phyloP scores from a whole-genome alignment of 768 basidiomycete species.

The Podaxis mareebaensis region DNA sequence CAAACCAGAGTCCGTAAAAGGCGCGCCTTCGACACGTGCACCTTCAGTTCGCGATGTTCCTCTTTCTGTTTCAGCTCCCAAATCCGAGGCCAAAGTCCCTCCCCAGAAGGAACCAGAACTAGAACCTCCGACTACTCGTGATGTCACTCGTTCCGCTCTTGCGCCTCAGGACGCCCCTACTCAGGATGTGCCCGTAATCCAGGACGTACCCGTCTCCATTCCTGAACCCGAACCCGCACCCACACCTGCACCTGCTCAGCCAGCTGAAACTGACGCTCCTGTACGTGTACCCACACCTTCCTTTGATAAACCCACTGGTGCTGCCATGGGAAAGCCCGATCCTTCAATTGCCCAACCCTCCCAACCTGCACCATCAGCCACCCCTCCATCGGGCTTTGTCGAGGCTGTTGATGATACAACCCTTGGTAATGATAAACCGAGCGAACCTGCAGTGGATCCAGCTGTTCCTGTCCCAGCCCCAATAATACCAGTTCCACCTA shows the following conservation, averaged over 20 bases:
- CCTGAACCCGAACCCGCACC: neutral
- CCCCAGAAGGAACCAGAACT: neutral
- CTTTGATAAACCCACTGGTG: neutral
- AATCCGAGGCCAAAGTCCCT: neutral
- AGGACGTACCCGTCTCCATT: neutral
- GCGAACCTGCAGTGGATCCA: neutral
- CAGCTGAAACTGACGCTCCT: neutral
- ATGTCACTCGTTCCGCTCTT: neutral
- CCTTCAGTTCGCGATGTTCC: slow-evolving; percentile 15
- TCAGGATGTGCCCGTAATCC: neutral
- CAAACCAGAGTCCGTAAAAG: slow-evolving; percentile 21
- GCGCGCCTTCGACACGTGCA: slow-evolving; percentile 15
- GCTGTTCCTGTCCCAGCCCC: neutral
- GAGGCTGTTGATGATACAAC: neutral
- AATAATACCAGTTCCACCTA: slow-evolving; percentile 1
- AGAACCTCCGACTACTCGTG: neutral
- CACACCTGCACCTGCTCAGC: neutral
- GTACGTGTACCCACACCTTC: slow-evolving; percentile 7
- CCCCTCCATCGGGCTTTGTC: neutral
- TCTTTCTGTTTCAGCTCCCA: neutral
- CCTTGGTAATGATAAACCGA: neutral
- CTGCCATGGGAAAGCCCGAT: neutral
- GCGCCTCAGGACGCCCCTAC: neutral
- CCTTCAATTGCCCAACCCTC: neutral
- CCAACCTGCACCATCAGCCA: neutral